A percentile compares a stretch with the other conserved stretches of the same genome.
phyloP scores from a whole-genome alignment of 108 stramenopile genomes.

The Fragilaria radians region DNA sequence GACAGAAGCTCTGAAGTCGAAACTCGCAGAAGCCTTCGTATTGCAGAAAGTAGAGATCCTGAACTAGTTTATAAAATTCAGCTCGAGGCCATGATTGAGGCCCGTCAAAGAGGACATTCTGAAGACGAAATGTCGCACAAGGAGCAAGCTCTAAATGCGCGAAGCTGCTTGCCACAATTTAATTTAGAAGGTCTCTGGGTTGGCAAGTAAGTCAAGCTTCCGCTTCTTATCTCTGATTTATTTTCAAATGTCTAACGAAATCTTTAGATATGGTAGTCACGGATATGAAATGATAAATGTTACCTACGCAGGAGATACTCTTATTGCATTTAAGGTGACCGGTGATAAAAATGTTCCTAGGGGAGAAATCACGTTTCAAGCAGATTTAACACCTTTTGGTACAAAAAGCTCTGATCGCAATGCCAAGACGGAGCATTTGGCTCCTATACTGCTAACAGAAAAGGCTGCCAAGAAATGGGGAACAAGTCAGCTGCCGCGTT shows the following conservation, averaged over 20 bases:
- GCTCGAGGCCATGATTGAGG: conserved; percentile 20
- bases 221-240: not conserved
- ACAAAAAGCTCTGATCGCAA: not conserved
- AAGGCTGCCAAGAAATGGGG: conserved; percentile 68
- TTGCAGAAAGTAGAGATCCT: conserved; percentile 36
- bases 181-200: conserved; percentile 81
- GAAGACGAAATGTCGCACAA: conserved; percentile 35
- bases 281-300: conserved; percentile 67
- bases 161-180: conserved; percentile 53
- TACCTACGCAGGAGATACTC: conserved; percentile 65
- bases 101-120: conserved; percentile 24
- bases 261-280: conserved; percentile 55
- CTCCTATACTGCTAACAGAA: conserved; percentile 52
- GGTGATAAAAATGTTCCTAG: conserved; percentile 73
- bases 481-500: conserved; percentile 46
- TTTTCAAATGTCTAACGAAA: not conserved
- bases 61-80: conserved; percentile 42
- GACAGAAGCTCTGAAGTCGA: not conserved
- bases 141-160: conserved; percentile 33
- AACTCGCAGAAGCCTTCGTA: conserved; percentile 29
- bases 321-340: conserved; percentile 76
- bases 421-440: conserved; percentile 13
- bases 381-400: conserved; percentile 31
- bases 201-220: conserved; percentile 58
- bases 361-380: conserved; percentile 75